phyloP scores from a whole-genome alignment of 2,329 filamentous ascomycete genomes.

The Pseudocercospora pini-densiflorae region DNA sequence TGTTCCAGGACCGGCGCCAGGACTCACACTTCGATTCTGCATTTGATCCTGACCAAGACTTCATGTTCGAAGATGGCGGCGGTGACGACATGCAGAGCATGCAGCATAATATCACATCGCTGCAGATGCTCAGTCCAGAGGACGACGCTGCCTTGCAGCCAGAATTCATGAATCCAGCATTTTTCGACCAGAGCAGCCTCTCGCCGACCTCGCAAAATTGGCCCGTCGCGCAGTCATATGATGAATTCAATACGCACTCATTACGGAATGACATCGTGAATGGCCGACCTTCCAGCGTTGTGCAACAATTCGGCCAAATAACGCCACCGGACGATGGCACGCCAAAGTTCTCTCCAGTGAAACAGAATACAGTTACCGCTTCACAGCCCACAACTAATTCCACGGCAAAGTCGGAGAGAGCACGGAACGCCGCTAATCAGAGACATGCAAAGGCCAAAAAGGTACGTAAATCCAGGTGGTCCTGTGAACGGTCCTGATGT shows the following conservation, averaged over 20 bases:
- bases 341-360: constrained; percentile 16
- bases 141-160: background rate
- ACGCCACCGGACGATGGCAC: constrained; percentile 42
- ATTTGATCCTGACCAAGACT: constrained; percentile 34
- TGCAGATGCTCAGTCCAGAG: constrained; percentile 21
- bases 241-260: constrained; percentile 12
- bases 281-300: constrained; percentile 24
- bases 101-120: constrained; percentile 26
- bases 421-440: constrained; percentile 38
- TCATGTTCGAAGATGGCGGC: constrained; percentile 31
- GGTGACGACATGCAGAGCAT: constrained; percentile 28
- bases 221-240: constrained; percentile 1
- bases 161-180: constrained; percentile 12
- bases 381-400: constrained; percentile 14
- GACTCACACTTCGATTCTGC: constrained; percentile 27
- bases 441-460: constrained; percentile 37
- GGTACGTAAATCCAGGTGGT: background rate
- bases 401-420: constrained; percentile 36
- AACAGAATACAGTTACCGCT: background rate
- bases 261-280: constrained; percentile 27
- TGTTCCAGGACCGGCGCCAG: background rate
- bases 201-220: constrained; percentile 18
- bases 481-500: background rate
- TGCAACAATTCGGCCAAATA: constrained; percentile 42
- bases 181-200: constrained; percentile 15